phyloP scores from a whole-genome alignment of 1,139 yeast species.

The Candida albicans region DNA sequence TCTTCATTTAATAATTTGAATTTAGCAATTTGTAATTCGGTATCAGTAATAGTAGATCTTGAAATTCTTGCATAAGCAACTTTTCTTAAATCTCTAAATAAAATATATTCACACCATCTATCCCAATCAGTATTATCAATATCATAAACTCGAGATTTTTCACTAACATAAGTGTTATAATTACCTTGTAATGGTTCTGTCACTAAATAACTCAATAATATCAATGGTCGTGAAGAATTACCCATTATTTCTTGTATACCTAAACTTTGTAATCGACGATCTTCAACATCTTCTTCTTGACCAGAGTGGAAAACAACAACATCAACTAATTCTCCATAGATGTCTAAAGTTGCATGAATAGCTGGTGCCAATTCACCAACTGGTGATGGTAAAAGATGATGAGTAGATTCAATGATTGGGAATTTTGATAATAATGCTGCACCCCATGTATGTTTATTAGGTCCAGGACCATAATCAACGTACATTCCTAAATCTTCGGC shows the following conservation, averaged over 20 bases:
- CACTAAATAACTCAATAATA: slow-evolving; percentile 84
- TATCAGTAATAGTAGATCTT: slow-evolving; percentile 91
- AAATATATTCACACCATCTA: slow-evolving; percentile 96
- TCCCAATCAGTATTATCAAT: slow-evolving; percentile 95
- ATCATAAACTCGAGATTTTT: slow-evolving; percentile 82
- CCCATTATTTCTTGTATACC: slow-evolving; percentile 82
- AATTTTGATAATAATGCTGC: slow-evolving; percentile 88
- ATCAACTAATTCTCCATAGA: slow-evolving; percentile 83
- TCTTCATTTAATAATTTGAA: slow-evolving; percentile 63
- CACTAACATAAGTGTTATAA: slow-evolving; percentile 87
- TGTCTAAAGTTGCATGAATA: slow-evolving; percentile 90
- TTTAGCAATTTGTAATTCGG: slow-evolving; percentile 94
- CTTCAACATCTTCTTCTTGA: slow-evolving; percentile 96
- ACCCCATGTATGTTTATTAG: slow-evolving; percentile 98
- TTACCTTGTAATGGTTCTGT: slow-evolving; percentile 86
- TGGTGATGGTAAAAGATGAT: slow-evolving; percentile 89
- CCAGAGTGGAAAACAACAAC: slow-evolving; percentile 97
- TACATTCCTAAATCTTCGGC: slow-evolving; percentile 95
- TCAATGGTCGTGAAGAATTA: slow-evolving; percentile 69
- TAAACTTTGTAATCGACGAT: slow-evolving; percentile 81
- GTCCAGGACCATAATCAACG: slow-evolving; percentile 96
- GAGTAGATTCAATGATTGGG: slow-evolving; percentile 88
- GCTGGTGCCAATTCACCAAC: slow-evolving; percentile 99
- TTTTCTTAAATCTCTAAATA: slow-evolving; percentile 83
- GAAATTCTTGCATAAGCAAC: slow-evolving; percentile 93